phyloP scores from a whole-genome alignment of 257 asterid genomes.

The Apocynum venetum region DNA sequence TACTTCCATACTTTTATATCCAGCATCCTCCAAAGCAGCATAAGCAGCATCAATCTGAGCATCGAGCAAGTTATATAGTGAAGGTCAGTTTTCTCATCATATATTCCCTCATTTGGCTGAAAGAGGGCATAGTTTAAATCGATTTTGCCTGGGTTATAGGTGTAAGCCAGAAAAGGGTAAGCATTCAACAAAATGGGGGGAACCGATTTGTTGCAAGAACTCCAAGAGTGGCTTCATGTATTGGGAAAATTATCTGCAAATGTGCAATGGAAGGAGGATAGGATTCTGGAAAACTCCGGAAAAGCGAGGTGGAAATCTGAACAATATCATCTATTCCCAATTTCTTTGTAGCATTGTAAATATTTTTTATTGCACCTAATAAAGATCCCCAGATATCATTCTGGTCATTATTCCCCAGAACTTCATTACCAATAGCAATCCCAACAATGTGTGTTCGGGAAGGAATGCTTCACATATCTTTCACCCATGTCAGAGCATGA shows the following conservation, averaged over 20 bases:
- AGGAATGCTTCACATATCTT: conserved; percentile 75
- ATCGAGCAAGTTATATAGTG: conserved; percentile 87
- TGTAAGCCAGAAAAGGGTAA: conserved; percentile 88
- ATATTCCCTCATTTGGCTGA: conserved; percentile 57
- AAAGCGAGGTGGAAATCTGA: conserved; percentile 83
- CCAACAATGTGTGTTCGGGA: conserved; percentile 83
- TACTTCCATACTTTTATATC: conserved; percentile 75
- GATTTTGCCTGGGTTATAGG: conserved; percentile 51
- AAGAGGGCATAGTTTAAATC: conserved; percentile 91
- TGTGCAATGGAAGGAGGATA: conserved; percentile 86
- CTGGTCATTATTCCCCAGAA: conserved; percentile 54
- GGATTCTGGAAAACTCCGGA: conserved; percentile 63
- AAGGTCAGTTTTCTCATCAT: conserved; percentile 57
- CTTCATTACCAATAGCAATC: conserved; percentile 83
- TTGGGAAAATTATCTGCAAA: conserved; percentile 58
- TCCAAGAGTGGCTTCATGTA: conserved; percentile 88
- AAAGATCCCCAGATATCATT: conserved; percentile 46
- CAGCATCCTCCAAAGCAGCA: conserved; percentile 80
- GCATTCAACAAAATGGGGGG: conserved; percentile 96
- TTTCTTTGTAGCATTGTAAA: conserved; percentile 64
- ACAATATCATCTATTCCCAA: conserved; percentile 51
- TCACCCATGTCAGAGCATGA: conserved; percentile 82
- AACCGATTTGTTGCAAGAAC: conserved; percentile 60
- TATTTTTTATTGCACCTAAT: conserved; percentile 66
- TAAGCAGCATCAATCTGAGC: conserved; percentile 97